Evolutionary conservation across 306 rosid genomes (phyloP).

Genomic region (Begonia loranthoides): DNA sequence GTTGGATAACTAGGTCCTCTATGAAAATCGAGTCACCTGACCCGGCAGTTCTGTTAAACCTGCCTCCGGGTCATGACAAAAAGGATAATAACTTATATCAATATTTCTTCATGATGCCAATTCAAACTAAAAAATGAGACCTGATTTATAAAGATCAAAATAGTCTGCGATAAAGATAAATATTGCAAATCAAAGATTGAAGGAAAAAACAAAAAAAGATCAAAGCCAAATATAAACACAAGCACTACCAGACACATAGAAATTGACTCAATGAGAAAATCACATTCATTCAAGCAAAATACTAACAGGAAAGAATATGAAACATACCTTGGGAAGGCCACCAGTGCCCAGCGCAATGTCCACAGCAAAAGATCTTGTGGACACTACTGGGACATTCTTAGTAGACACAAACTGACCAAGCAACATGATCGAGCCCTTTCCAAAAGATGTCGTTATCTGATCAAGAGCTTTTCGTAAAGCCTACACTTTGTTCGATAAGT

Average conservation of each 20-base stretch:
- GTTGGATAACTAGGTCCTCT: no score
- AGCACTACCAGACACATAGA: no score
- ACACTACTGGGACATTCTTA: constrained; percentile 56
- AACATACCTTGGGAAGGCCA: constrained; percentile 80
- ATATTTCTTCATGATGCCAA: neutral
- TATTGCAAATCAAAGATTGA: constrained; percentile 20
- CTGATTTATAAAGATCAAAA: constrained; percentile 83
- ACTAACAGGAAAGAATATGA: neutral
- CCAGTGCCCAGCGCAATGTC: constrained; percentile 61
- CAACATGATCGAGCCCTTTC: constrained; percentile 95
- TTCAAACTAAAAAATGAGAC: constrained; percentile 18
- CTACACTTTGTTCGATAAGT: constrained; percentile 55
- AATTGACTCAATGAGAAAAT: no score
- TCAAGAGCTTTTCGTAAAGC: constrained; percentile 79
- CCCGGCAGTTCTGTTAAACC: no score
- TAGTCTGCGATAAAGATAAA: constrained; percentile 54
- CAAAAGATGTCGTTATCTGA: constrained; percentile 72
- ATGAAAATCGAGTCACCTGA: no score
- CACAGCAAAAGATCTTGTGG: constrained; percentile 76
- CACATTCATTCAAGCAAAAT: no score
- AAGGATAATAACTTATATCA: no score
- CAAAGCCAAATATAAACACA: no score
- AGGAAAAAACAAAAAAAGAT: no score
- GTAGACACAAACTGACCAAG: constrained; percentile 44
- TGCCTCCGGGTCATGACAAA: no score